Evolutionary conservation across 2,329 filamentous ascomycete genomes (phyloP).

Genomic region (Hypomyces perniciosus): DNA sequence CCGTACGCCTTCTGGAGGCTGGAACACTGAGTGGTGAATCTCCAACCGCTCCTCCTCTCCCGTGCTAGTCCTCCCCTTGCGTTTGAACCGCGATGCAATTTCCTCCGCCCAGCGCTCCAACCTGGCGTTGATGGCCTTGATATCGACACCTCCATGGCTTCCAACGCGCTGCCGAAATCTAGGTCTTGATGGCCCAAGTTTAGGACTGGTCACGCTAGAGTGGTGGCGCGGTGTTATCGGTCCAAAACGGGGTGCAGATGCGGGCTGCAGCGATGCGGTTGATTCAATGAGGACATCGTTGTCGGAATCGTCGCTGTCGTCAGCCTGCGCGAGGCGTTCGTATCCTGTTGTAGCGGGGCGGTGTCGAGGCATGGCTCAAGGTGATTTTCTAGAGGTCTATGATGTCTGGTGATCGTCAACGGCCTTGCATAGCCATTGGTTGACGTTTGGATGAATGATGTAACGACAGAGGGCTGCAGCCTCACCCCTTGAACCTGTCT

Average conservation of each 20-base stretch:
- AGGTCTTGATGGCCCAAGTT: constrained; percentile 30
- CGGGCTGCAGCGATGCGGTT: constrained; percentile 51
- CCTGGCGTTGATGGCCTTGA: constrained; percentile 95
- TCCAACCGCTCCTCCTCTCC: constrained; percentile 82
- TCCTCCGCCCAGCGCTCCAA: constrained; percentile 96
- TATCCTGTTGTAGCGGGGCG: constrained; percentile 75
- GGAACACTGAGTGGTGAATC: constrained; percentile 96
- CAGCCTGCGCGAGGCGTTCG: constrained; percentile 76
- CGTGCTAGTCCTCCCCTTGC: constrained; percentile 64
- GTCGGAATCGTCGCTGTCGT: constrained; percentile 68
- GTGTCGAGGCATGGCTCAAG: constrained; percentile 54
- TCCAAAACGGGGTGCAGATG: constrained; percentile 57
- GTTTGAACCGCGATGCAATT: constrained; percentile 95
- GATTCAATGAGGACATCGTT: constrained; percentile 51
- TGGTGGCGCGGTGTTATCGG: constrained; percentile 55
- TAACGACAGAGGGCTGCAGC: too few species aligned
- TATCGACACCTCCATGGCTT: constrained; percentile 86
- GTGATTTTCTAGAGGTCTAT: too few species aligned
- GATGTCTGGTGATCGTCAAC: too few species aligned
- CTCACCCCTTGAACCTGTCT: too few species aligned
- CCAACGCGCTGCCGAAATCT: constrained; percentile 43
- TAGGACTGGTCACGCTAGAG: constrained; percentile 54
- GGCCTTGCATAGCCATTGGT: too few species aligned
- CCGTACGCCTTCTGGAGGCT: constrained; percentile 79
- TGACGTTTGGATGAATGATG: too few species aligned